Conservation (phyloP, 768 basidiomycete species). For the Crassisporium funariophilum region DNA sequence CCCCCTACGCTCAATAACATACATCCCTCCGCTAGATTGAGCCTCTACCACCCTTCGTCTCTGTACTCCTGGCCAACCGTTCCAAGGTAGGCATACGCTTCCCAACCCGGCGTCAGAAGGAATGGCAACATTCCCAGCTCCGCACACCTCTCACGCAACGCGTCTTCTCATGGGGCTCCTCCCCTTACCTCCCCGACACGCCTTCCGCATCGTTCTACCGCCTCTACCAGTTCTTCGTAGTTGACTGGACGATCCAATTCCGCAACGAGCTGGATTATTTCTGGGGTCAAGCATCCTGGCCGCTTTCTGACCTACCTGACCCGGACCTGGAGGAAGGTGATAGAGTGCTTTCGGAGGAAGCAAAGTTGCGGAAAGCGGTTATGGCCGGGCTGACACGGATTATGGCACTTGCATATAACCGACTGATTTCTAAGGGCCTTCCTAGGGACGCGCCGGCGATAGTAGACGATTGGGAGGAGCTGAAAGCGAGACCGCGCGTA, state of each 20-base stretch:
- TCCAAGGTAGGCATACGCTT: background rate
- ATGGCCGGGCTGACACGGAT: constrained; percentile 4
- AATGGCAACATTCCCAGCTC: background rate
- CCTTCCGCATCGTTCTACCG: constrained; percentile 9
- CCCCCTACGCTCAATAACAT: too few species aligned
- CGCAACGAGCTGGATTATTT: constrained; percentile 13
- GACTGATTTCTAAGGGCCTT: constrained; percentile 4
- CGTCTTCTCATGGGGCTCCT: background rate
- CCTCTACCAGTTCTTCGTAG: constrained; percentile 9
- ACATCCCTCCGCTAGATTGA: too few species aligned
- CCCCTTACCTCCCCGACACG: constrained; percentile 2
- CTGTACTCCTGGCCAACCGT: background rate
- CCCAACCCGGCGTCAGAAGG: background rate
- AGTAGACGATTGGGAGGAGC: constrained; percentile 7
- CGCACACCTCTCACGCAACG: background rate
- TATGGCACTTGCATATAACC: constrained; percentile 5
- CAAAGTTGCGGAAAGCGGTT: constrained; percentile 2
- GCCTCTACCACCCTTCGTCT: constrained; percentile 4
- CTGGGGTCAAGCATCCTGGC: constrained; percentile 1
- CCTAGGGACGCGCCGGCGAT: constrained; percentile 6
- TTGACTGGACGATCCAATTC: constrained; percentile 4
- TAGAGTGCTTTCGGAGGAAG: background rate
- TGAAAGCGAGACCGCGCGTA: constrained; percentile 2
- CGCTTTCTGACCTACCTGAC: constrained; percentile 1
- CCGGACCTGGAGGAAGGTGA: background rate